Conservation (phyloP, 106 monocot genomes). For the Dactylorhiza incarnata region DNA sequence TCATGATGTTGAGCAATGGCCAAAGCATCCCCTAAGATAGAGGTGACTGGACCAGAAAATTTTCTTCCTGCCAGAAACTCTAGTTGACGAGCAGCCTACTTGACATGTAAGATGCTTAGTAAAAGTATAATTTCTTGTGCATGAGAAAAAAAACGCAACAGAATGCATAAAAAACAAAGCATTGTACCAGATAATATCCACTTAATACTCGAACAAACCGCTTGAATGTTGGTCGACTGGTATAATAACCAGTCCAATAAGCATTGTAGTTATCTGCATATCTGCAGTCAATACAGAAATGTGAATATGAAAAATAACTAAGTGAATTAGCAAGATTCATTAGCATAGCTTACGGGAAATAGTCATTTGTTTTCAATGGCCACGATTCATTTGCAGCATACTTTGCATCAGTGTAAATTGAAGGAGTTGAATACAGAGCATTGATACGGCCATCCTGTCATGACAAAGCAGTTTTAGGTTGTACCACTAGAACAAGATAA, state of each 20-base stretch:
- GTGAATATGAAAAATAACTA: no score
- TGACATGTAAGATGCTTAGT: background rate
- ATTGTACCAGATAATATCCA: conserved; percentile 63
- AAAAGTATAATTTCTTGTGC: background rate
- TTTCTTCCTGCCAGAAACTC: conserved; percentile 39
- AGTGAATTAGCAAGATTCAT: no score
- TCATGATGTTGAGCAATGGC: no score
- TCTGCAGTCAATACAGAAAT: conserved; percentile 16
- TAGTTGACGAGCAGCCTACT: conserved; percentile 54
- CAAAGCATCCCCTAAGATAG: conserved; percentile 33
- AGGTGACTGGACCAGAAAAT: conserved; percentile 24
- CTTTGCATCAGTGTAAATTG: conserved; percentile 62
- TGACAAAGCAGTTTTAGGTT: no score
- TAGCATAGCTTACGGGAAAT: conserved; percentile 50
- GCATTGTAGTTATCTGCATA: conserved; percentile 61
- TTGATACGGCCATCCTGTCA: conserved; percentile 67
- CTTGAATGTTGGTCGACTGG: conserved; percentile 65
- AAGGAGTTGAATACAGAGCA: conserved; percentile 70
- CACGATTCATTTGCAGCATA: conserved; percentile 61
- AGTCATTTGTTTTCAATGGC: conserved; percentile 63
- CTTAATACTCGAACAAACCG: conserved; percentile 51
- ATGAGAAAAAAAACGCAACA: background rate
- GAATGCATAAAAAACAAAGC: background rate
- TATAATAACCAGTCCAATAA: conserved; percentile 79
- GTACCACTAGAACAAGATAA: no score